Conservation (phyloP, 2,329 filamentous ascomycete species). For the Byssochlamys sp. region DNA sequence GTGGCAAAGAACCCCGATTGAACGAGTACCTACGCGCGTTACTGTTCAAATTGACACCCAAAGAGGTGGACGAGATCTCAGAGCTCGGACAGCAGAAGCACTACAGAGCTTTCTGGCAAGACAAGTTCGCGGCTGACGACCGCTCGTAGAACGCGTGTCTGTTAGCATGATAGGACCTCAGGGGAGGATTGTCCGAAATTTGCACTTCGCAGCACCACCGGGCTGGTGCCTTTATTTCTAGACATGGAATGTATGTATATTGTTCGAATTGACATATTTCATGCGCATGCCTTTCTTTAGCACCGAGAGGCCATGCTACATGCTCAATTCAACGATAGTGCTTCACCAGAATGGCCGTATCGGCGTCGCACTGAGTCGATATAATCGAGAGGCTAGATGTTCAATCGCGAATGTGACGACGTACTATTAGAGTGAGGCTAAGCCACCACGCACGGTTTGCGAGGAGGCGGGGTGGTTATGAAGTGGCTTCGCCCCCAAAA, state of each 20-base stretch:
- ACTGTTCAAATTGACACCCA: slow-evolving; percentile 50
- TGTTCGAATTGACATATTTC: not conserved
- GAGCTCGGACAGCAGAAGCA: slow-evolving; percentile 41
- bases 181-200: not conserved
- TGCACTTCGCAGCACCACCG: not conserved
- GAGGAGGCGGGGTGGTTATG: not conserved
- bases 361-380: not conserved
- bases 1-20: slow-evolving; percentile 50
- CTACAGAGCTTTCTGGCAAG: slow-evolving; percentile 44
- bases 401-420: not conserved
- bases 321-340: not conserved
- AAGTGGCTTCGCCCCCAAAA: not conserved
- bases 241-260: not conserved
- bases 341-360: not conserved
- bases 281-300: not conserved
- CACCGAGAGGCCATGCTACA: not conserved
- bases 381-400: not conserved
- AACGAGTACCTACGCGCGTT: slow-evolving; percentile 48
- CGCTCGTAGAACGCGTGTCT: slow-evolving; percentile 13
- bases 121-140: slow-evolving; percentile 40
- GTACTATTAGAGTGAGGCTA: not conserved
- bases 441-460: not conserved
- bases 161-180: slow-evolving; percentile 1
- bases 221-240: not conserved
- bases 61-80: slow-evolving; percentile 48